Evolutionary conservation across 1,284 basidiomycete species (phyloP).

Genomic region (Fomitopsis palustris): DNA sequence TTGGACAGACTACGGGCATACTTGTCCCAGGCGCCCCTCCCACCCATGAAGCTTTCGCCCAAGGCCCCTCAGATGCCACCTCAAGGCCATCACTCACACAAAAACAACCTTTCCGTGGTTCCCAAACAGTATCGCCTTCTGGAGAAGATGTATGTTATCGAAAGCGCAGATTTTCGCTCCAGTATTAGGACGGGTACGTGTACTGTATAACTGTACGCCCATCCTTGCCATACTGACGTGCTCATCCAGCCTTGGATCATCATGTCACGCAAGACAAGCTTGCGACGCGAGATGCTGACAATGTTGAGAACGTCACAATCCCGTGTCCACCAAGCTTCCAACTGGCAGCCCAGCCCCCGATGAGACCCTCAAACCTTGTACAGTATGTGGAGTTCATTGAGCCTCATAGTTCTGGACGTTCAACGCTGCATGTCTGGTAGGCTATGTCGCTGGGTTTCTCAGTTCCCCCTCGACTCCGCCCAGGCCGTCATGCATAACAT

Average conservation of each 20-base stretch:
- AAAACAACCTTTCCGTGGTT: slow-evolving; percentile 39
- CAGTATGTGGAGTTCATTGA: slow-evolving; percentile 5
- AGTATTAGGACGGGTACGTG: background rate
- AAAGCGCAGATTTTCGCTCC: slow-evolving; percentile 10
- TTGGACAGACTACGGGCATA: slow-evolving; percentile 1
- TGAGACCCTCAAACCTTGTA: background rate
- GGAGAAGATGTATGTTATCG: slow-evolving; percentile 39
- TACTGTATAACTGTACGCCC: background rate
- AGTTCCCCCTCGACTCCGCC: slow-evolving; percentile 51
- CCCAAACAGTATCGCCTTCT: slow-evolving; percentile 47
- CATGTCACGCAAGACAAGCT: background rate
- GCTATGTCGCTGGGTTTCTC: slow-evolving; percentile 41
- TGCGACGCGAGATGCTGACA: slow-evolving; percentile 25
- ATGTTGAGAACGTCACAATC: slow-evolving; percentile 41
- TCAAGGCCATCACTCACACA: slow-evolving; percentile 41
- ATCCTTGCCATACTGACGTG: background rate
- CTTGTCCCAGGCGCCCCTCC: slow-evolving; percentile 44
- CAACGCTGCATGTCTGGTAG: slow-evolving; percentile 21
- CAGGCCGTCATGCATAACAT: slow-evolving; percentile 50
- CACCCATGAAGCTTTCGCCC: slow-evolving; percentile 38
- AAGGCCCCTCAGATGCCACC: slow-evolving; percentile 36
- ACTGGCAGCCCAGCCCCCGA: background rate
- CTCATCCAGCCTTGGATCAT: slow-evolving; percentile 4
- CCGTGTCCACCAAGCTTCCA: slow-evolving; percentile 32
- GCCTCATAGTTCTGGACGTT: background rate